Conservation (phyloP, 495 filamentous ascomycete genomes). For the Neurospora sp. region DNA sequence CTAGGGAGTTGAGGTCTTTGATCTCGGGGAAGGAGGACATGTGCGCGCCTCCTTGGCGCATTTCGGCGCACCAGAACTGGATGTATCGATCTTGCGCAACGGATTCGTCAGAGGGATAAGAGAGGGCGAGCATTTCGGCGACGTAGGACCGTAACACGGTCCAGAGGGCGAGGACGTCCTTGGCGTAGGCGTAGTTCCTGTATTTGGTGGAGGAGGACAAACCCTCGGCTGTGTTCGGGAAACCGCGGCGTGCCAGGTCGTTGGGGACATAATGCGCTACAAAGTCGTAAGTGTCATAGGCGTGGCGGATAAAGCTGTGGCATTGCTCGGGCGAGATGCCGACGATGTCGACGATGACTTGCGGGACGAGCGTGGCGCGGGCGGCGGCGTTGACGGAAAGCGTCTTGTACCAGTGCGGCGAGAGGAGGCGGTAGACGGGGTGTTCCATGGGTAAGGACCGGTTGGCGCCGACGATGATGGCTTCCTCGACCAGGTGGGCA, state of each 20-base stretch:
- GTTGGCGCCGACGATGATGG: conserved; percentile 36
- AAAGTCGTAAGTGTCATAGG: conserved; percentile 33
- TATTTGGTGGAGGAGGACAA: conserved; percentile 25
- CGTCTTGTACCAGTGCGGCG: conserved; percentile 41
- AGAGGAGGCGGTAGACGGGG: conserved; percentile 29
- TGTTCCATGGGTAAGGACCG: conserved; percentile 31
- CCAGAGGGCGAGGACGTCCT: conserved; percentile 35
- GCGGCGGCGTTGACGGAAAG: conserved; percentile 40
- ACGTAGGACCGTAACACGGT: conserved; percentile 27
- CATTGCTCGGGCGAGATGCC: conserved; percentile 22
- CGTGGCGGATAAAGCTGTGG: conserved; percentile 21
- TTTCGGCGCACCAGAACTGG: conserved; percentile 28
- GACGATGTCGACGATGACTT: conserved; percentile 29
- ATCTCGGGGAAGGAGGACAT: conserved; percentile 50
- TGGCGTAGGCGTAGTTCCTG: conserved; percentile 39
- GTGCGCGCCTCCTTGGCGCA: conserved; percentile 17
- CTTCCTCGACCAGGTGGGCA: conserved; percentile 39
- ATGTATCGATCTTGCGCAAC: conserved; percentile 24
- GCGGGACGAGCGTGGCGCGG: conserved; percentile 33
- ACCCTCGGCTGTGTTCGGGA: conserved; percentile 25
- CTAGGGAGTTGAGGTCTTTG: conserved; percentile 71
- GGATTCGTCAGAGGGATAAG: conserved; percentile 12
- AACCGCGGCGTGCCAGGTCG: conserved; percentile 34
- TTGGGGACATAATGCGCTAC: conserved; percentile 33
- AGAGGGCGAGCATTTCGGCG: conserved; percentile 16